Evolutionary conservation across 106 monocot genomes (phyloP), one percentile per base, ranked within the genome.

Genomic region (Chionographis japonica): DNA sequence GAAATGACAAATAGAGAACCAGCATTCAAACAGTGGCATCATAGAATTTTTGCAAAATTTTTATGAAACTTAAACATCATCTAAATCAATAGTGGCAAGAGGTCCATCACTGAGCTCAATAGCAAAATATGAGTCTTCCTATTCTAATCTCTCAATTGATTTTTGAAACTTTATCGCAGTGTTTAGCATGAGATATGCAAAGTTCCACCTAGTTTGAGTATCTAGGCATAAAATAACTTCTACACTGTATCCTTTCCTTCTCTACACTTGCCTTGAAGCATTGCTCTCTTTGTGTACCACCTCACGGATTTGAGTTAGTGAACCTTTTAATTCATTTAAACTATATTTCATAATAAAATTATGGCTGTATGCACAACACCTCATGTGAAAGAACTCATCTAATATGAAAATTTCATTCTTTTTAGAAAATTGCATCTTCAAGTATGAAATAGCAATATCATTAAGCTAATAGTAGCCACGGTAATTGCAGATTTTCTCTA

Each of bases 401-500:
- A 58, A 40, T 6, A 70, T 16, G 27, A 27, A 27, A 40, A 4
- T 58, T 3, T 55, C 38, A 41, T 70, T 57, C 57, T 27, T 58
- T 13, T 58, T 9, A 5, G 49, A 61, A 10, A 18, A 49, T 7
- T 11, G 1, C 37, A 17, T 20, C 4, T 68, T 51, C 6, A 68
- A 68, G 41, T 51, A 61, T 0, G 2, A 5, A 58, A 68, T 61
- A 37, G 17, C 58, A 51, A 3, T 15, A 61, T 68, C 16, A 52
- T 76, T 76, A 59, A 67, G 11, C 60, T 52, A 13, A 41, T 68
- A 51, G 68, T 76, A 14, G 68, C 68, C 41, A 76, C 46, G 7
- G 20, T 61, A 12, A 71, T 9, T 4, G 60, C 60, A 71, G 1
- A 60, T 27, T 2, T 12, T 11, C 14, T 50, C 49, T 5, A 71